phyloP scores from a whole-genome alignment of 306 rosid species.

The Quercus variabilis region DNA sequence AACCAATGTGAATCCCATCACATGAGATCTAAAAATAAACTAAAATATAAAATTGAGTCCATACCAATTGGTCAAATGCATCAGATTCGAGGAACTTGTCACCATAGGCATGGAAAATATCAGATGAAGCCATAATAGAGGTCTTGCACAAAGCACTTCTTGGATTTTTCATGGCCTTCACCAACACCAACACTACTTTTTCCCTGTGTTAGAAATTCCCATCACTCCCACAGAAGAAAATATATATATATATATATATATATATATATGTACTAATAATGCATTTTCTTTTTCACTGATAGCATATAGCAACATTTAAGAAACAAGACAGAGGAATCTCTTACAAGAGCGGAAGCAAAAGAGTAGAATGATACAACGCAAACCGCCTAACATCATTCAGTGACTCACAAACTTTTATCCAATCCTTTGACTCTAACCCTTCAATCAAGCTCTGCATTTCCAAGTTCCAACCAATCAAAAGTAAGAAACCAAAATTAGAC shows the following conservation, averaged over 20 bases:
- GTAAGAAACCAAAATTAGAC: neutral
- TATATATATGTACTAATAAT: neutral
- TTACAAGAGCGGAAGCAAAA: slow-evolving; percentile 53
- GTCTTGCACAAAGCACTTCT: slow-evolving; percentile 91
- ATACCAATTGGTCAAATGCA: slow-evolving; percentile 76
- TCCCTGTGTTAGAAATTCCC: slow-evolving; percentile 46
- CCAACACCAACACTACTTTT: slow-evolving; percentile 56
- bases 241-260: no score
- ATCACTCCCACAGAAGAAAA: neutral
- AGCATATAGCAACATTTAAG: neutral
- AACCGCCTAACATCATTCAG: slow-evolving; percentile 73
- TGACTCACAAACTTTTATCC: slow-evolving; percentile 71
- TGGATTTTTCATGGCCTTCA: slow-evolving; percentile 88
- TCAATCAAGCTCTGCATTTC: slow-evolving; percentile 53
- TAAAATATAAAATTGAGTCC: neutral
- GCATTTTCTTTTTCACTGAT: neutral
- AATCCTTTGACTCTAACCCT: slow-evolving; percentile 70
- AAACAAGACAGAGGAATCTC: slow-evolving; percentile 1
- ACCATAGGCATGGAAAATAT: slow-evolving; percentile 69
- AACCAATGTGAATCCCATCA: neutral
- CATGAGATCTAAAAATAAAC: no score
- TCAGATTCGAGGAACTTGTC: slow-evolving; percentile 64
- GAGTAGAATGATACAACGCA: slow-evolving; percentile 54
- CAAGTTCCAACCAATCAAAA: neutral
- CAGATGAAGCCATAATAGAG: slow-evolving; percentile 90